Percentiles rank a stretch among this genome's conserved stretches.
Evolutionary conservation across 345 rosid species (phyloP).

Genomic region (Eucalyptus melliodora): DNA sequence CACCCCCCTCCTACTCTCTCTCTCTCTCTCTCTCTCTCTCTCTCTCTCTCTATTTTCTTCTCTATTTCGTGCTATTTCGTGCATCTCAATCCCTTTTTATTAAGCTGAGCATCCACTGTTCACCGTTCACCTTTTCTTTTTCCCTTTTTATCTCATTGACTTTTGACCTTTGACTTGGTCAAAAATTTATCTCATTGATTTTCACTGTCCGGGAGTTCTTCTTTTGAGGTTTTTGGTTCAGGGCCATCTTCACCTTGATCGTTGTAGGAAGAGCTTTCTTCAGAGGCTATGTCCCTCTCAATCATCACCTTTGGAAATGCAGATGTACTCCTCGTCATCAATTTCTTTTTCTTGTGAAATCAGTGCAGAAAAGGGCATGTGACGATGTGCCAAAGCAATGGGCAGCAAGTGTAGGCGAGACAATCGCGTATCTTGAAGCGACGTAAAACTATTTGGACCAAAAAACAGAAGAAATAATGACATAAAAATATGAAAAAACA

Average conservation of each 20-base stretch:
- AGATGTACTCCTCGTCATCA: constrained; percentile 13
- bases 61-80: no score
- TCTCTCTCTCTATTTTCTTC: no score
- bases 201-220: background rate
- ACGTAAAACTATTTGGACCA: background rate
- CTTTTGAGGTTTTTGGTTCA: background rate
- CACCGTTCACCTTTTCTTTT: no score
- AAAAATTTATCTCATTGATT: no score
- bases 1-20: fast-evolving
- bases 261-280: constrained; percentile 50
- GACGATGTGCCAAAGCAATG: background rate
- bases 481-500: background rate
- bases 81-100: no score
- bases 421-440: background rate
- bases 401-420: background rate
- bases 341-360: background rate
- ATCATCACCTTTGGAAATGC: constrained; percentile 47
- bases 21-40: no score
- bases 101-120: no score
- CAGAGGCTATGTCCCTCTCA: constrained; percentile 66
- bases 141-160: no score
- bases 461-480: no score
- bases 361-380: background rate
- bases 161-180: no score
- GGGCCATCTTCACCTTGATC: constrained; percentile 2